Conservation (phyloP, 768 basidiomycete species). For the Hericium coralloides region DNA sequence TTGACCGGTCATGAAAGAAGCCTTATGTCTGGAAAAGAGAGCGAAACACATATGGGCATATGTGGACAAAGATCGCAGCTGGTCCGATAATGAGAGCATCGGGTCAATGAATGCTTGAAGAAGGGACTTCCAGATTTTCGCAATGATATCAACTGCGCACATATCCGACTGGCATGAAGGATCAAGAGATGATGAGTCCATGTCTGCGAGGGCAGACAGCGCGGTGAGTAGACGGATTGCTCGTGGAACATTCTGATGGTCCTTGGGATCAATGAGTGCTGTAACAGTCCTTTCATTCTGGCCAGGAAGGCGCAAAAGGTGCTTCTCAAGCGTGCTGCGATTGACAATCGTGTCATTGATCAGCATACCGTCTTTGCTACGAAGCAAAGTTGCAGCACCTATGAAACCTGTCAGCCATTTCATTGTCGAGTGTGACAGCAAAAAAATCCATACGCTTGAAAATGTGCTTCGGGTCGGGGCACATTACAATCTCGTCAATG, state of each 20-base stretch:
- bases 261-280: not conserved
- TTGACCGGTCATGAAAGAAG: not conserved
- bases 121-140: not conserved
- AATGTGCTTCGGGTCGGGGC: not conserved
- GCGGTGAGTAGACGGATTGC: not conserved
- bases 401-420: not conserved
- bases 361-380: not conserved
- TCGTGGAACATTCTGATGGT: not conserved
- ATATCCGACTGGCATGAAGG: too few species aligned
- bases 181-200: too few species aligned
- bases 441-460: not conserved
- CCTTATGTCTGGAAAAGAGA: not conserved
- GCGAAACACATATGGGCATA: not conserved
- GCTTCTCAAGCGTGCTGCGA: not conserved
- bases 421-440: not conserved
- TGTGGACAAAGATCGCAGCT: not conserved
- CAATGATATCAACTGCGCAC: not conserved
- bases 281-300: not conserved
- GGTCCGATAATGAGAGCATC: not conserved
- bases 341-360: not conserved
- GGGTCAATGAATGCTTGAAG: not conserved
- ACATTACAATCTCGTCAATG: not conserved
- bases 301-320: not conserved
- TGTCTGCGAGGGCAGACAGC: not conserved
- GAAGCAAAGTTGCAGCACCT: not conserved